Evolutionary conservation across 345 rosid genomes (phyloP).

Genomic region (Moricandia moricandioides): DNA sequence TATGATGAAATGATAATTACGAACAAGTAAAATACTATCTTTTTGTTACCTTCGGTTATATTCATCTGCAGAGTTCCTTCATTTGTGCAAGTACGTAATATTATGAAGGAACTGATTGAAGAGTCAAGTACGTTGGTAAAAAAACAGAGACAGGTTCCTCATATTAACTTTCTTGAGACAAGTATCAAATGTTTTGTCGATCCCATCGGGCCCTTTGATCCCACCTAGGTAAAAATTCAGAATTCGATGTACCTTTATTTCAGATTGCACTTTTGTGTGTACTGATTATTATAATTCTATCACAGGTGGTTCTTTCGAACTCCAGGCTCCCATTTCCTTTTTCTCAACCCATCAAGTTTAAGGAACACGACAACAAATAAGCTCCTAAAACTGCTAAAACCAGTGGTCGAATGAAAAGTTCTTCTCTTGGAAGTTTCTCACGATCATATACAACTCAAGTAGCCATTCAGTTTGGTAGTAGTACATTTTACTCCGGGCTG

Average conservation of each 20-base stretch:
- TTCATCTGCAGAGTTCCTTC: no score
- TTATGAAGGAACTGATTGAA: no score
- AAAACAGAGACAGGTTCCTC: no score
- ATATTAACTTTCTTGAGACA: no score
- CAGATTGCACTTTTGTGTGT: neutral
- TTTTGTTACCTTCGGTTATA: no score
- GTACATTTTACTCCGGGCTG: no score
- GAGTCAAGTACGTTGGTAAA: no score
- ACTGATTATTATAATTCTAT: slow-evolving; percentile 30
- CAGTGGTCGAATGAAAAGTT: neutral
- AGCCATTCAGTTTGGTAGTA: no score
- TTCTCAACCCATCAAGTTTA: slow-evolving; percentile 19
- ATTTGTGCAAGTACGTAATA: no score
- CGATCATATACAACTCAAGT: no score
- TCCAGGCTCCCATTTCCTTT: slow-evolving; percentile 37
- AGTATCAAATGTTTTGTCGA: no score
- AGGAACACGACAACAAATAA: neutral
- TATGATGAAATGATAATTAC: slow-evolving; percentile 46
- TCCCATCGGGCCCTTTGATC: slow-evolving; percentile 23
- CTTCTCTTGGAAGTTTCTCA: neutral
- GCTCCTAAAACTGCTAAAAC: slow-evolving; percentile 19
- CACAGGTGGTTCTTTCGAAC: slow-evolving; percentile 54
- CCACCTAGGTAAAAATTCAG: slow-evolving; percentile 47
- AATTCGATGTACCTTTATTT: neutral
- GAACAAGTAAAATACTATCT: no score